Evolutionary conservation across 2,329 filamentous ascomycete genomes (phyloP), one percentile per base, ranked within the genome.

Genomic region (Aspergillus puulaauensis): DNA sequence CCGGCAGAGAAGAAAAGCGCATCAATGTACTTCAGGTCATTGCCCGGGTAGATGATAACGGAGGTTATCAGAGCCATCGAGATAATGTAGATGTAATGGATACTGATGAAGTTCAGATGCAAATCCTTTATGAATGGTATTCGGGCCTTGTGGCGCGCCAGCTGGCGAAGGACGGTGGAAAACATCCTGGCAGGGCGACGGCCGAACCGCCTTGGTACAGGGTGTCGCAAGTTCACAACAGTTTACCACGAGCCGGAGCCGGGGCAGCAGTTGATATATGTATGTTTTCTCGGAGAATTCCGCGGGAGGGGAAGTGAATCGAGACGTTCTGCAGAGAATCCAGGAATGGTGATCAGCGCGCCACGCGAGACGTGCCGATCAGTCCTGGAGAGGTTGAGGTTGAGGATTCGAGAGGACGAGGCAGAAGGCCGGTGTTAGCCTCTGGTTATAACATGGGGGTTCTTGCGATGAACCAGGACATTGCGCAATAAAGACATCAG

Each of bases 1-100:
- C 95, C 93, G 54, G 86, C 87, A n/a, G 89, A 85, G 66, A 97
- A 91, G 80, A 96, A 91, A 15, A 99, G 83, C 2, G 92, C 88
- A 79, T 99, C 93, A 66, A 95, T 90, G 69, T 96, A 99, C 2
- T 74, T 61, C 58, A 97, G 73, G 15, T 85, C 77, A 24, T 85
- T 84, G 4, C 78, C 79, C 17, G 83, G 84, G 66, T 86, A 97
- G 17, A 99, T 74, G 51, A 96, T 80, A 63, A 97, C 78, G 0
- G 93, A 96, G 15, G 86, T 87, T 47, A 93, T 52, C 2, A 99
- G 79, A 4, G 84, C 81, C 73, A 90, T 85, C 59, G 83, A 80
- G 56, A 97, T 82, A 62, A 99, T 88, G 78, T 91, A 96, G 57
- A 89, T 82, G 72, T 98, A 80, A 54, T 80, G 78, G 9, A 80